Evolutionary conservation across 768 basidiomycete species (phyloP), one percentile per base, ranked within the genome.

Genomic region (Chalciporus pseudorubinellus): DNA sequence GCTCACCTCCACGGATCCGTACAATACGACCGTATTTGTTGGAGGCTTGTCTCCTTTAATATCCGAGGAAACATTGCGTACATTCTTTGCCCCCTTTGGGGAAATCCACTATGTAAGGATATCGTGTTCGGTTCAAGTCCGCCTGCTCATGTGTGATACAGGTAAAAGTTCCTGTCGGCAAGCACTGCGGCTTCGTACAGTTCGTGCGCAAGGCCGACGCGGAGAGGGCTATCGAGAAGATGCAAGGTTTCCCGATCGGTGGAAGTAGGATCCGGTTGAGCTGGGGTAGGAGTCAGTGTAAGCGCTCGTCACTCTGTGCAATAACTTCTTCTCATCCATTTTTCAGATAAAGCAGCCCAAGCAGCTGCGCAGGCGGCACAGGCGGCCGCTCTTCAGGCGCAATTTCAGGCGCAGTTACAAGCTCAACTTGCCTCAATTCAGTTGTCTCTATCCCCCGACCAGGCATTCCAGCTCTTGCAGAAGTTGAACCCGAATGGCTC

Each of bases 151-250:
- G 22, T 34, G 46, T 26, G 9, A 47, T 26, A 39, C 58, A 92
- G 90, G 93, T 95, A 64, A 95, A 95, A 70, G 93, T 97, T n/a
- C 94, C 94, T 11, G 87, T 91, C 39, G 92, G 92, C 45, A 95
- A 95, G 64, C 90, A 94, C 57, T 97, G 94, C 60, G 94, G 94
- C 1, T 97, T 97, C 62, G 94, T 97, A 40, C 94, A 97, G 71
- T 97, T 92, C 61, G 89, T 95, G 22, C 81, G 85, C 57, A 93
- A 95, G 70, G 83, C 82, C 10, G 94, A 97, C 69, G 94, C 94
- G 11, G 92, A 95, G 68, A 78, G 82, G 33, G 92, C 93, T 9
- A 97, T 97, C 54, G 89, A 93, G 71, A 92, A 91, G 71, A 94
- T 95, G 93, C 93, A 95, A 74, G 93, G 92, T 21, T 95, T 94